Evolutionary conservation across 177 flowering plant species (phyloP), one percentile per base, ranked within the genome.

Genomic region (Vitis hybrid): DNA sequence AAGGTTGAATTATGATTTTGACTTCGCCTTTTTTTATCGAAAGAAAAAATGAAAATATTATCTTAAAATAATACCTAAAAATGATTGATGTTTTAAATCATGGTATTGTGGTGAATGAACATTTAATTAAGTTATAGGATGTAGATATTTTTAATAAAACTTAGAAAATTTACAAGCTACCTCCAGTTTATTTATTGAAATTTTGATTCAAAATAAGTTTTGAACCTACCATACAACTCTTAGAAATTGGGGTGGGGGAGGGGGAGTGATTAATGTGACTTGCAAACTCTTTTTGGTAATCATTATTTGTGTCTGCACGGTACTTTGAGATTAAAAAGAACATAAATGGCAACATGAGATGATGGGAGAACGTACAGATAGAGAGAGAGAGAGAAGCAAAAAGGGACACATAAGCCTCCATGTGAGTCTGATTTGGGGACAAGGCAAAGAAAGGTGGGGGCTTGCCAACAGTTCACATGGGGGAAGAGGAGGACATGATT

Each of bases 361-460:
- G 65, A 51, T 68, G 72, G 50, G 73, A 59, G 70, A 24, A 2
- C 4, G 11, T 15, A 8, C 17, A 14, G n/a, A 52, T 31, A 72
- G 15, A 4, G 24, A 47, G 53, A 49, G n/a, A 67, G 74, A 66
- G 67, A 60, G 66, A 47, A 22, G 68, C 57, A 54, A 60, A 64
- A 2, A 59, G 53, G 67, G 60, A 68, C 59, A 68, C 49, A 64
- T 54, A 59, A 47, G 59, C 65, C 67, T 59, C 68, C 86, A 83
- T 81, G 86, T 83, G 86, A 81, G 74, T 59, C 50, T 80, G 79
- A 79, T 75, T 77, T 80, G 77, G 79, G 78, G 79, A 82, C 83
- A 82, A 80, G 71, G 82, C 71, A 80, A 82, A 72, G 31, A 67
- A 50, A 65, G 76, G 82, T 72, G 77, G 80, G 83, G 80, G 76